Base-by-base conservation (phyloP, 345 rosid genomes). In the Erucastrum elatum region DNA sequence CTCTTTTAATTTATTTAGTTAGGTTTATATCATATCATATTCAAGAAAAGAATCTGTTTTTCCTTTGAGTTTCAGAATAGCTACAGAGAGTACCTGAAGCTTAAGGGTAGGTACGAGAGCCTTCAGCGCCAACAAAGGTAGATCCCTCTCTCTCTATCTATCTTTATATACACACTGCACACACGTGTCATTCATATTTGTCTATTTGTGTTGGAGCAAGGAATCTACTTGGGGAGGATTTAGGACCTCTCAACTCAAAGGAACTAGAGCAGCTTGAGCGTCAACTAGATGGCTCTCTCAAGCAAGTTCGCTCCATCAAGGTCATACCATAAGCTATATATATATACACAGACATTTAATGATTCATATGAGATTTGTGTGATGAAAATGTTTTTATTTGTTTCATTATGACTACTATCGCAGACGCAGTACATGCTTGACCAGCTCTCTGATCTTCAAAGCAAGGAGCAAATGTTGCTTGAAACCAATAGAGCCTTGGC, bases 401-500 rank as follows among this genome's bases (percentile, higher is more conserved):
- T 65, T 72, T 13, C 5, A 13, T 44, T 55, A 65, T 55, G 34
- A 35, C 16, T 64, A 64, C 30, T 62, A 35, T 74, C 81, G 81
- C 93, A 95, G 99, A 95, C 96, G 33, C 98, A 93, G 76, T 88
- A 60, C 61, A 90, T 93, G 98, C 94, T 95, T 59, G 99, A 95
- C 81, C 98, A 93, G 80, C 93, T 95, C 62, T 74, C 89, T 63
- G 96, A 95, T 87, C 94, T 95, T 80, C 99, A 95, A 78, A 85
- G 71, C 84, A 93, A 90, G 93, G 99, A 93, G 80, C 94, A 93
- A n/a, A 63, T 89, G 85, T 65, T 95, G 76, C 86, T 95, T 67
- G 98, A 95, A 82, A 85, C 99, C 37, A 95, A 95, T 74, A 88
- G 97, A 72, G 87, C 94, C 67, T 82, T 95, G 79, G 56, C 93